Percentiles rank a stretch among this genome's conserved stretches.
Evolutionary conservation across 768 basidiomycete species (phyloP).

Genomic region (Strobilomyces dryophilus): DNA sequence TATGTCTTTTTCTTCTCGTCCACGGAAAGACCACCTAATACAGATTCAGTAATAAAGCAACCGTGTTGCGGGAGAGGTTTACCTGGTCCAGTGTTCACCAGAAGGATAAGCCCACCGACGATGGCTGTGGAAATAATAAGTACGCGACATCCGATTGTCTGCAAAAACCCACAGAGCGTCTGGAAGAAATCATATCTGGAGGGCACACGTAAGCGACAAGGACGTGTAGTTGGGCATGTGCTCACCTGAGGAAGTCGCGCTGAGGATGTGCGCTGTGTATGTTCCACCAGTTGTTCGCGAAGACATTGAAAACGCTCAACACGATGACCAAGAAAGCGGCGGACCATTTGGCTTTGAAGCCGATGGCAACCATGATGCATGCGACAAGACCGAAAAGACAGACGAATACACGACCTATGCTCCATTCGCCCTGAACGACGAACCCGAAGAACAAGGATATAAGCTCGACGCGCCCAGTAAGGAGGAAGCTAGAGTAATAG

Average conservation of each 20-base stretch:
- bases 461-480: slow-evolving; percentile 92
- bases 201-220: slow-evolving; percentile 20
- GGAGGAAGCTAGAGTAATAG: slow-evolving; percentile 69
- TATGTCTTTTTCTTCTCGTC: slow-evolving; percentile 99
- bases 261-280: slow-evolving; percentile 90
- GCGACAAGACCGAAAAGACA: slow-evolving; percentile 88
- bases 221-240: slow-evolving; percentile 4
- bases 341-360: slow-evolving; percentile 99
- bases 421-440: slow-evolving; percentile 91
- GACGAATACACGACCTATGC: slow-evolving; percentile 77
- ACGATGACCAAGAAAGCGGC: slow-evolving; percentile 92
- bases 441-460: slow-evolving; percentile 99
- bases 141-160: not conserved
- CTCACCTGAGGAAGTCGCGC: slow-evolving; percentile 95
- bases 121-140: slow-evolving; percentile 51
- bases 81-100: slow-evolving; percentile 98
- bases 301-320: slow-evolving; percentile 92
- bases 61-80: slow-evolving; percentile 13
- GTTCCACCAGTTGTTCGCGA: slow-evolving; percentile 99
- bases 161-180: slow-evolving; percentile 58
- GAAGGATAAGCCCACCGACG: slow-evolving; percentile 93
- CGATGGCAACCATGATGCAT: slow-evolving; percentile 94
- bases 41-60: not conserved
- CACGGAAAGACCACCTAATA: slow-evolving; percentile 83
- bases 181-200: slow-evolving; percentile 98